Percentiles rank a stretch among this genome's conserved stretches.
Conservation (phyloP, 495 filamentous ascomycete species). For the Eremomyces bilateralis region DNA sequence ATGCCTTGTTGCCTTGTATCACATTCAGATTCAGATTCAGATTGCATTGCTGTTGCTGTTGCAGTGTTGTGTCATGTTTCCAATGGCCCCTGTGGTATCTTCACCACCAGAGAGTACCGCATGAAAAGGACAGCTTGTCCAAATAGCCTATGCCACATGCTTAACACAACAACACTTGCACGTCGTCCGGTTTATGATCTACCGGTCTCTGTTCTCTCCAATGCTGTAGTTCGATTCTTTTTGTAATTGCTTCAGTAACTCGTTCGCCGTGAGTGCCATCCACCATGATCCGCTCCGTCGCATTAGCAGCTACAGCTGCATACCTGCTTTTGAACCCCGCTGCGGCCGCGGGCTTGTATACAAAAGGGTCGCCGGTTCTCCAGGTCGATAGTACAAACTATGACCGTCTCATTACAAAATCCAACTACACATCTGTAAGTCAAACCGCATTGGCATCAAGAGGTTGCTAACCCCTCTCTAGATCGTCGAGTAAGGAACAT, state of each 20-base stretch:
- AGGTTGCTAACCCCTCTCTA: constrained; percentile 17
- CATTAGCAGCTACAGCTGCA: constrained; percentile 23
- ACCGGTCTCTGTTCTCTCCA: too few species aligned
- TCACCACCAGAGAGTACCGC: too few species aligned
- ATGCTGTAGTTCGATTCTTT: too few species aligned
- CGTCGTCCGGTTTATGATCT: too few species aligned
- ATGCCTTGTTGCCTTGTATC: too few species aligned
- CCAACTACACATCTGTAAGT: constrained; percentile 78
- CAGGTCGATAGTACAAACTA: constrained; percentile 72
- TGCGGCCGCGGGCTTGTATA: constrained; percentile 54
- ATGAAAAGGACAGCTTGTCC: background rate
- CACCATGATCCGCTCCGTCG: constrained; percentile 17
- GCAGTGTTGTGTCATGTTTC: too few species aligned
- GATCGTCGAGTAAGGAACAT: constrained; percentile 55
- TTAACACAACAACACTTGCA: too few species aligned
- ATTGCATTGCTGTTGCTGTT: too few species aligned
- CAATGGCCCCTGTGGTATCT: too few species aligned
- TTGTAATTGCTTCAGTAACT: background rate
- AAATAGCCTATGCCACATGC: background rate
- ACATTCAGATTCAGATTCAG: too few species aligned
- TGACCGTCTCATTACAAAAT: constrained; percentile 64
- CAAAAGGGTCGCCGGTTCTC: constrained; percentile 69
- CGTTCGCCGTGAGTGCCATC: background rate
- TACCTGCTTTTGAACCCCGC: constrained; percentile 34
- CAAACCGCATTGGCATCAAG: background rate